Evolutionary conservation across 208 protist species (phyloP), one percentile per base, ranked within the genome.

Genomic region (Trypanosoma caninum): DNA sequence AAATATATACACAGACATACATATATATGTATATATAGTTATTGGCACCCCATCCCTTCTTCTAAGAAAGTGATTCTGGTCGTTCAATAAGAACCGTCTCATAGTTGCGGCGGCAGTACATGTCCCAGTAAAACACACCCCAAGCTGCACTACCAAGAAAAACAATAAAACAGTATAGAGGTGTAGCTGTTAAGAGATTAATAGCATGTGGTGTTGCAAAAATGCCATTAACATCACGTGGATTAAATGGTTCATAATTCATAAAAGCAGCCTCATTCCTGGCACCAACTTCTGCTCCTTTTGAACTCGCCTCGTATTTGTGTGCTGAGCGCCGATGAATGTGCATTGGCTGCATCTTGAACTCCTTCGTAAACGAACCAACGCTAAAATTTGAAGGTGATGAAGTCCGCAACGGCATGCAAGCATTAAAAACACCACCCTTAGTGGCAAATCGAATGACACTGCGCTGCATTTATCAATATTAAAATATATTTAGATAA

Each of bases 221-320:
- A 8, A 60, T 74, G 16, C 76, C 77, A 8, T 72, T 65, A 6
- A 94, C 47, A 20, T 80, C 82, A 8, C 37, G 44, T 8, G 84
- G 84, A 14, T 51, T 73, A 59, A 89, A 82, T 33, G 65, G 53
- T 44, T 82, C 76, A 65, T 91, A 94, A 69, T 91, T 87, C 76
- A 94, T 91, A 65, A 80, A 90, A 7, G 84, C 87, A 2, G 87
- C 84, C 65, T 94, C 87, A 68, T 94, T 94, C 59, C 87, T 81
- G 16, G 87, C 84, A 35, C 87, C 87, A 10, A 91, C 87, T 44
- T 94, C 87, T 8, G 79, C 82, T 57, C 84, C 87, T 65, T 94
- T 91, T 9, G 78, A 55, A 51, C 80, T 89, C 55, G 77, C 72
- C 65, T 77, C 76, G 68, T 94, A 94, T 56, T 80, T 65, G 41